phyloP scores from a whole-genome alignment of 768 basidiomycete species.

The Boletus eberwhitei region DNA sequence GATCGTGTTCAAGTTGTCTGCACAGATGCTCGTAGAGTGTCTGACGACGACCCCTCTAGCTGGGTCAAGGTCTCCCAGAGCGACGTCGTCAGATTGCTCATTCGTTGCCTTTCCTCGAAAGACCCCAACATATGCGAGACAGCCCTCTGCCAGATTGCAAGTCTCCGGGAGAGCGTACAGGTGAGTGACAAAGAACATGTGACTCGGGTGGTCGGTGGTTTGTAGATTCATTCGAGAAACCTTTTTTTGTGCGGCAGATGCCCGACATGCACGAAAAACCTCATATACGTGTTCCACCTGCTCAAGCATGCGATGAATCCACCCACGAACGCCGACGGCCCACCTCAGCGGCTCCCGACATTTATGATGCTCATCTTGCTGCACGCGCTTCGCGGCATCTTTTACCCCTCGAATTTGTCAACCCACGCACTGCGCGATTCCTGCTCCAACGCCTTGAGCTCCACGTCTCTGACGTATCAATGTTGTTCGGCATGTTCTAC shows the following conservation, averaged over 20 bases:
- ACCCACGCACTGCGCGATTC: constrained; percentile 83
- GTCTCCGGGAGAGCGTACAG: constrained; percentile 58
- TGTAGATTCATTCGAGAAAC: background rate
- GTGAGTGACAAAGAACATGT: constrained; percentile 38
- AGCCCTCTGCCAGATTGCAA: constrained; percentile 59
- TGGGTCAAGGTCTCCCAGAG: constrained; percentile 88
- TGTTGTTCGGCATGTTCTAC: constrained; percentile 87
- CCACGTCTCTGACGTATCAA: constrained; percentile 80
- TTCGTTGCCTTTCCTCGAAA: constrained; percentile 69
- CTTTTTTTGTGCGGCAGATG: constrained; percentile 30
- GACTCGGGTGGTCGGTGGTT: background rate
- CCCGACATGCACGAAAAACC: constrained; percentile 76
- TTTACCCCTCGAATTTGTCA: constrained; percentile 88
- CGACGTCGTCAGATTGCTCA: constrained; percentile 69
- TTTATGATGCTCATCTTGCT: constrained; percentile 78
- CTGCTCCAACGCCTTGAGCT: constrained; percentile 84
- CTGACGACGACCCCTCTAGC: constrained; percentile 54
- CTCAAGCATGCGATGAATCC: constrained; percentile 18
- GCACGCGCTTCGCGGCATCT: constrained; percentile 77
- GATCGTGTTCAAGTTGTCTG: constrained; percentile 61
- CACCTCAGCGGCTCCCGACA: constrained; percentile 62
- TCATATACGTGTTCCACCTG: constrained; percentile 62
- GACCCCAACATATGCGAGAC: constrained; percentile 57
- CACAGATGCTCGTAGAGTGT: constrained; percentile 58
- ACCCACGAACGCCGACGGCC: constrained; percentile 43